These are phyloP conservation scores for Peniophora sp. DNA, from an alignment of 1,284 basidiomycete species.

Conservation along the genomic window DNA sequence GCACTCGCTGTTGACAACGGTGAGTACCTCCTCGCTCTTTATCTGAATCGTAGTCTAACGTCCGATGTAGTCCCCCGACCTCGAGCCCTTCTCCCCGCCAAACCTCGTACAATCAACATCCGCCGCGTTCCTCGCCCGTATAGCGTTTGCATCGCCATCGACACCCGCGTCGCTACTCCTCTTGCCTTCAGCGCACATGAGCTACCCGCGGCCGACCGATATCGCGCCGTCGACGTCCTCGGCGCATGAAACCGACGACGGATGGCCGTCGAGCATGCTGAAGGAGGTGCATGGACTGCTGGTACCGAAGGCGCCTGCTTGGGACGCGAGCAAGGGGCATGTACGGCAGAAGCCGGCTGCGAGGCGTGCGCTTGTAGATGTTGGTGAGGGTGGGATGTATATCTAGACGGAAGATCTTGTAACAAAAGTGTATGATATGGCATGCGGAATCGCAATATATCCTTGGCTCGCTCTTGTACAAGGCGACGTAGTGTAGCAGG, in stretches of 20 bases:
- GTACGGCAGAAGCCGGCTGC: conserved; percentile 3
- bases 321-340: conserved; percentile 10
- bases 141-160: conserved; percentile 15
- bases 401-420: conserved; percentile 25
- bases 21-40: conserved; percentile 13
- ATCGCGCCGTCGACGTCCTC: conserved; percentile 23
- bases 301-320: conserved; percentile 13
- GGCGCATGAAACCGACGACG: conserved; percentile 21
- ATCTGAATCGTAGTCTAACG: neutral
- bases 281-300: conserved; percentile 27
- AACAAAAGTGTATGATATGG: too few relatives aligned
- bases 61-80: neutral
- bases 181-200: conserved; percentile 40
- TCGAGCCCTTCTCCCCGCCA: conserved; percentile 39
- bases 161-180: conserved; percentile 28
- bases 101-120: conserved; percentile 52
- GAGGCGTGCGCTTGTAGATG: conserved; percentile 15
- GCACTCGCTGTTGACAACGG: conserved; percentile 14
- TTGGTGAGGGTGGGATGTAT: conserved; percentile 53
- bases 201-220: conserved; percentile 29
- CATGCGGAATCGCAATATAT: too few relatives aligned
- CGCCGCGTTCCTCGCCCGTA: conserved; percentile 41
- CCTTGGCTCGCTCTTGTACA: too few relatives aligned
- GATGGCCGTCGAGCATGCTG: conserved; percentile 30
- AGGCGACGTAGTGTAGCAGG: too few relatives aligned